Conservation (phyloP, 1,284 basidiomycete genomes). For the Trametes pubescens region DNA sequence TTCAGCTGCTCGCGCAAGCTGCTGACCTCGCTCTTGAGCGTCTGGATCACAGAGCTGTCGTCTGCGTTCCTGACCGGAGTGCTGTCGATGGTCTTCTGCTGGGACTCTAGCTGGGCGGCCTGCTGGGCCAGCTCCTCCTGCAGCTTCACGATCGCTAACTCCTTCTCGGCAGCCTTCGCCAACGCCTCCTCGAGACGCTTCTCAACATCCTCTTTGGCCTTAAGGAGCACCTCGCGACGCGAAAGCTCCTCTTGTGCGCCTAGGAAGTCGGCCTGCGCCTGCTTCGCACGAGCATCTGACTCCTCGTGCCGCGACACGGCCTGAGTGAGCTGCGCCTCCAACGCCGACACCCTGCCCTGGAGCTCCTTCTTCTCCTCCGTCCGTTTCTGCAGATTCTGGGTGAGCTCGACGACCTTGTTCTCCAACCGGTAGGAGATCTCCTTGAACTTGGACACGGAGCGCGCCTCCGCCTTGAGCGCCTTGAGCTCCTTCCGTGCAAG, state of each 20-base stretch:
- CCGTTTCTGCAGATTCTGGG: conserved; percentile 93
- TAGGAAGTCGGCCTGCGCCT: conserved; percentile 77
- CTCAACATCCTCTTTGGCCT: conserved; percentile 85
- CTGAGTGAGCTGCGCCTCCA: conserved; percentile 87
- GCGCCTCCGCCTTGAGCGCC: conserved; percentile 88
- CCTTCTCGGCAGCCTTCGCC: conserved; percentile 83
- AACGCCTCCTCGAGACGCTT: conserved; percentile 81
- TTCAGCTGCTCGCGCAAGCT: conserved; percentile 95
- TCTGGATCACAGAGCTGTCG: conserved; percentile 85
- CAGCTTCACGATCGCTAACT: conserved; percentile 83
- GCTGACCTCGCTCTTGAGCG: conserved; percentile 92
- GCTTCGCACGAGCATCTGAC: conserved; percentile 79
- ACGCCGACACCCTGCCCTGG: conserved; percentile 73
- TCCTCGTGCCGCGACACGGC: conserved; percentile 94
- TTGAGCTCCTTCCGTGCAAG: conserved; percentile 89
- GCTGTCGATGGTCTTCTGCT: conserved; percentile 72
- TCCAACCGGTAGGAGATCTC: conserved; percentile 98
- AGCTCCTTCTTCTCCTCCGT: conserved; percentile 94
- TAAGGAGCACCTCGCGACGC: conserved; percentile 81
- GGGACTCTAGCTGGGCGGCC: conserved; percentile 82
- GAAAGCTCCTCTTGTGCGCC: conserved; percentile 78
- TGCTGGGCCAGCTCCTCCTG: conserved; percentile 81
- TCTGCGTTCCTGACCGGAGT: conserved; percentile 74
- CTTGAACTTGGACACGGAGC: conserved; percentile 98
- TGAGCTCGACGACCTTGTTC: conserved; percentile 99